Base-by-base conservation (phyloP, 306 rosid genomes). In the Fagus crenata region DNA sequence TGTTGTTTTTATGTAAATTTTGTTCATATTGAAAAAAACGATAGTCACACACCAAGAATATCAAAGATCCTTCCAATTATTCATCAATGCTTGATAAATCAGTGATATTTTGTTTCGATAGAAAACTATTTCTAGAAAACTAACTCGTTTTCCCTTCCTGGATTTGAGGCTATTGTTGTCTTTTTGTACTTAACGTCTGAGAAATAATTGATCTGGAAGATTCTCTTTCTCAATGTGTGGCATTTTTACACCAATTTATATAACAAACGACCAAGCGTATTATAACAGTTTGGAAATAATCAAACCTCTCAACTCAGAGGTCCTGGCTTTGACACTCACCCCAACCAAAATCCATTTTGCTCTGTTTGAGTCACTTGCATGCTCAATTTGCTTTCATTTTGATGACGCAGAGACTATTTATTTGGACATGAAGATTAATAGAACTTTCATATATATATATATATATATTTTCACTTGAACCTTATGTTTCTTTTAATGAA, bases 401-500 rank as follows among this genome's bases (percentile, higher is more conserved):
- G 13, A 15, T 39, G 46, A 37, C 6, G 1, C 3, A 22, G 5
- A 60, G n/a, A 31, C 13, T 55, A 4, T 2, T 32, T 60, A 9
- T 31, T 60, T 22, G 2, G 14, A 60, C 51, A 51, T 55, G n/a
- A 74, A 35, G 72, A 59, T 72, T 53, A 14, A 49, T 43, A 39
- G 22, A 63, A 4, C 63, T 83, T 73, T 2, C 51, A 12, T 77
- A 3, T 22, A 22, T 22, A 22, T 22, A 22, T 63, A 14, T 11
- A 13, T 58, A 42, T 5, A 7, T 80, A 54, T 59, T 60, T 32
- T 15, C 2, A 18, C 14, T n/a, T 58, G 61, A 58, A 72, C 63
- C 36, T 80, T 6, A 56, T 69, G 2, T 61, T 84, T 17, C 49
- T 77, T 79, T 55, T 67, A 58, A 7, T 18, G 49, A 49, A 13